Evolutionary conservation across 306 rosid genomes (phyloP).

Genomic region (Trifolium pratense): DNA sequence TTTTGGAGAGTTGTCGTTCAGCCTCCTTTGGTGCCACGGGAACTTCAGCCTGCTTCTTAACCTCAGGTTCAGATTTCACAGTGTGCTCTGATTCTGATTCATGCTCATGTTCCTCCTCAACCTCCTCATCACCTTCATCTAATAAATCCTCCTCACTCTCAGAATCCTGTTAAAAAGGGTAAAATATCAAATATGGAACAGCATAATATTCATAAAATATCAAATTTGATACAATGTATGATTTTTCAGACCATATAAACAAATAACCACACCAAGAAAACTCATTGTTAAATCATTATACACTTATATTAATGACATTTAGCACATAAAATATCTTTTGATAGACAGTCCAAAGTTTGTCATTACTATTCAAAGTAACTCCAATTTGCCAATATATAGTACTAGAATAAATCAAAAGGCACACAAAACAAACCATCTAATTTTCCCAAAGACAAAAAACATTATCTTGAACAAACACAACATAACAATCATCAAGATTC

Average conservation of each 20-base stretch:
- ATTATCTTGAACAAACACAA: neutral
- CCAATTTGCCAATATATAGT: neutral
- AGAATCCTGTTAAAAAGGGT: conserved; percentile 57
- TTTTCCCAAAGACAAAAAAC: neutral
- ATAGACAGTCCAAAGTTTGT: too few species aligned
- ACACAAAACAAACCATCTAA: conserved; percentile 16
- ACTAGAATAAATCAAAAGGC: neutral
- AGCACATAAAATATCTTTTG: too few species aligned
- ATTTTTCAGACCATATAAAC: neutral
- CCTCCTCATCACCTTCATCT: conserved; percentile 87
- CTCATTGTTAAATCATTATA: too few species aligned
- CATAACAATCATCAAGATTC: neutral
- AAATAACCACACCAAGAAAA: too few species aligned
- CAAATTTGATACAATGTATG: neutral
- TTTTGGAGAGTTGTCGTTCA: conserved; percentile 83
- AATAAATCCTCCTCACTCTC: conserved; percentile 89
- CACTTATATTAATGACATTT: too few species aligned
- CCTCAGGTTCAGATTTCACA: conserved; percentile 50
- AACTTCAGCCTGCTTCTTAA: conserved; percentile 49
- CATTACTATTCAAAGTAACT: conserved; percentile 15
- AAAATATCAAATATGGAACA: conserved; percentile 23
- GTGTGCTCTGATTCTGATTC: conserved; percentile 65
- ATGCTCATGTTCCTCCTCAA: conserved; percentile 81
- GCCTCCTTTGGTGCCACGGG: conserved; percentile 60
- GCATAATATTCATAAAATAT: conserved; percentile 20